phyloP scores from a whole-genome alignment of 495 filamentous ascomycete genomes.

The Penicillium ochrochloron region DNA sequence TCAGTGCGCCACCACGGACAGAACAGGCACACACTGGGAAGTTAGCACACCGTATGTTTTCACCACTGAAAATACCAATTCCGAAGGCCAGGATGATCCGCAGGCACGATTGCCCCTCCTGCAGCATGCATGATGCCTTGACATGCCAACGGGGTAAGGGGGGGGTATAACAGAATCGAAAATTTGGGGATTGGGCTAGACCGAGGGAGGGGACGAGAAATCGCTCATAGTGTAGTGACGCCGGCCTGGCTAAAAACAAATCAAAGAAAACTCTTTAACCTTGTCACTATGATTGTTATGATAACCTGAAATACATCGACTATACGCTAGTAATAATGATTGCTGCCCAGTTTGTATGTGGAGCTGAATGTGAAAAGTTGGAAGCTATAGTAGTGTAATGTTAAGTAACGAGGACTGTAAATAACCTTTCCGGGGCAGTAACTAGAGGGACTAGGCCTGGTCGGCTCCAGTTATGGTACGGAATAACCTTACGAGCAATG shows the following conservation, averaged over 20 bases:
- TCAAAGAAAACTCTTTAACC: not conserved
- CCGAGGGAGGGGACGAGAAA: slow-evolving; percentile 7
- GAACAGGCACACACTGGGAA: not conserved
- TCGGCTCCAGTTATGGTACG: not conserved
- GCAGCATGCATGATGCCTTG: slow-evolving; percentile 7
- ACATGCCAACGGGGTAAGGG: not conserved
- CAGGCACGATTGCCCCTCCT: slow-evolving; percentile 13
- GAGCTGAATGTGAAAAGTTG: not conserved
- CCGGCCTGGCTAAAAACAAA: not conserved
- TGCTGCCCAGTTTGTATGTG: not conserved
- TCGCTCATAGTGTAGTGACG: slow-evolving; percentile 21
- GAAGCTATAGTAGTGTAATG: slow-evolving; percentile 2
- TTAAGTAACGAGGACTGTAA: not conserved
- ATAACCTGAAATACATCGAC: not conserved
- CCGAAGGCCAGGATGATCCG: slow-evolving; percentile 3
- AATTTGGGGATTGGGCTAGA: not conserved
- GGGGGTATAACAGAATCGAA: not conserved
- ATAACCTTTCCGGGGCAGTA: slow-evolving; percentile 3
- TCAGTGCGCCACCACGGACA: not conserved
- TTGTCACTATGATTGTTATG: not conserved
- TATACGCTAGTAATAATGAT: not conserved
- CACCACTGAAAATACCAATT: not conserved
- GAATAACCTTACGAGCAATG: not conserved
- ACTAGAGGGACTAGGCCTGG: not conserved
- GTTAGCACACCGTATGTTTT: slow-evolving; percentile 26